Conservation (phyloP, 768 basidiomycete species). For the Stropharia rugosoannulata region DNA sequence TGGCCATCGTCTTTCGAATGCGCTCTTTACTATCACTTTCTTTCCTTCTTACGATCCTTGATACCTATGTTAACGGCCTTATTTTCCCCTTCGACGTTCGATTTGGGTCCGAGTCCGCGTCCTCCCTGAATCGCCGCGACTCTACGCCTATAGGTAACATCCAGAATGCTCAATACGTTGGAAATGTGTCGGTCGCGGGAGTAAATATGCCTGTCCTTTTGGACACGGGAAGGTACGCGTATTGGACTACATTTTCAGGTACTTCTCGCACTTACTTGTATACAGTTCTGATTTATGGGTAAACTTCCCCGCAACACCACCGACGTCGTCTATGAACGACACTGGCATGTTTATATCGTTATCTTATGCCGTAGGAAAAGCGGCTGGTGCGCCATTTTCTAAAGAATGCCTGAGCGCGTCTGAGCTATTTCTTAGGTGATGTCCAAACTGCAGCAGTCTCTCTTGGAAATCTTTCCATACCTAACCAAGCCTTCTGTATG, state of each 20-base stretch:
- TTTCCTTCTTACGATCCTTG: slow-evolving; percentile 38
- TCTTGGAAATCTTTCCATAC: slow-evolving; percentile 57
- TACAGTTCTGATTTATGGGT: slow-evolving; percentile 79
- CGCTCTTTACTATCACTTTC: slow-evolving; percentile 43
- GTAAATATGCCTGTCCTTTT: slow-evolving; percentile 56
- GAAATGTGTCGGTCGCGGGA: slow-evolving; percentile 70
- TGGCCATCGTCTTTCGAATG: slow-evolving; percentile 28
- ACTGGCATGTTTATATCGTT: slow-evolving; percentile 56
- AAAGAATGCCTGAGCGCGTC: not conserved
- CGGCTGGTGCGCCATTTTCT: slow-evolving; percentile 42
- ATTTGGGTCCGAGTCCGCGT: slow-evolving; percentile 17
- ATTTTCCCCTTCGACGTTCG: slow-evolving; percentile 39
- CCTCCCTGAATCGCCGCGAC: slow-evolving; percentile 29
- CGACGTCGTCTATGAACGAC: slow-evolving; percentile 42
- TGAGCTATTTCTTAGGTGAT: slow-evolving; percentile 39
- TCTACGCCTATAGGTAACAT: slow-evolving; percentile 56
- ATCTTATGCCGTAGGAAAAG: slow-evolving; percentile 68
- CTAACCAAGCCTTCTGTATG: slow-evolving; percentile 68
- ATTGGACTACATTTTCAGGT: not conserved
- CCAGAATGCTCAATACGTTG: slow-evolving; percentile 71
- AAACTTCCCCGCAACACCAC: slow-evolving; percentile 41
- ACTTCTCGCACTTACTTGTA: not conserved
- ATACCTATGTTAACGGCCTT: slow-evolving; percentile 34
- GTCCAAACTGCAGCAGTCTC: slow-evolving; percentile 51
- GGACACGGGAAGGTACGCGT: slow-evolving; percentile 71